Conservation (phyloP, 1,284 basidiomycete species). For the Hemileia vastatrix region DNA sequence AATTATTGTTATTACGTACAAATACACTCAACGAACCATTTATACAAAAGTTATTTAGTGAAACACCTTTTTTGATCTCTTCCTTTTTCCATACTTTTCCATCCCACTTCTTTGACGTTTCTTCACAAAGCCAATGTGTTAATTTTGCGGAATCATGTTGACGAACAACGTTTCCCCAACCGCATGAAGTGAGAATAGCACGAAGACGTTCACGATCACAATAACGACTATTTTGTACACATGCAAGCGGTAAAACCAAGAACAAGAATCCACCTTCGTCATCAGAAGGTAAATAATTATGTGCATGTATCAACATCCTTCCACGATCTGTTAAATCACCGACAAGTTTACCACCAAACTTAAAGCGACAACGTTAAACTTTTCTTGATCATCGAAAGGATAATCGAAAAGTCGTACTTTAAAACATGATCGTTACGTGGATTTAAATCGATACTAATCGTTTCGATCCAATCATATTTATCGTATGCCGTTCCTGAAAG, state of each 20-base stretch:
- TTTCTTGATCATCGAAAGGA: constrained; percentile 21
- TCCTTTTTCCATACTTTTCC: constrained; percentile 41
- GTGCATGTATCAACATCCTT: constrained; percentile 30
- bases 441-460: constrained; percentile 45
- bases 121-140: constrained; percentile 46
- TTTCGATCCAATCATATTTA: constrained; percentile 40
- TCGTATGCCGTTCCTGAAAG: constrained; percentile 43
- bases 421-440: constrained; percentile 42
- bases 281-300: constrained; percentile 26
- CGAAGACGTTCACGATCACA: constrained; percentile 39
- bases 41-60: constrained; percentile 45
- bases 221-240: constrained; percentile 41
- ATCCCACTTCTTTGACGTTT: too few relatives aligned
- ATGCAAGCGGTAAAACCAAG: constrained; percentile 46
- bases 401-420: constrained; percentile 45
- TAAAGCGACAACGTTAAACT: constrained; percentile 44
- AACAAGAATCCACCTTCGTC: constrained; percentile 39
- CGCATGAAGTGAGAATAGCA: constrained; percentile 37
- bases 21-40: neutral
- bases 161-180: constrained; percentile 37
- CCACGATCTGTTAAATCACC: constrained; percentile 42
- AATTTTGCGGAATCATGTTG: constrained; percentile 42
- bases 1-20: too few relatives aligned
- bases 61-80: constrained; percentile 36
- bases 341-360: constrained; percentile 46